Conservation (phyloP, 176 grass and related monocot genomes). For the Hordeum marinum region DNA sequence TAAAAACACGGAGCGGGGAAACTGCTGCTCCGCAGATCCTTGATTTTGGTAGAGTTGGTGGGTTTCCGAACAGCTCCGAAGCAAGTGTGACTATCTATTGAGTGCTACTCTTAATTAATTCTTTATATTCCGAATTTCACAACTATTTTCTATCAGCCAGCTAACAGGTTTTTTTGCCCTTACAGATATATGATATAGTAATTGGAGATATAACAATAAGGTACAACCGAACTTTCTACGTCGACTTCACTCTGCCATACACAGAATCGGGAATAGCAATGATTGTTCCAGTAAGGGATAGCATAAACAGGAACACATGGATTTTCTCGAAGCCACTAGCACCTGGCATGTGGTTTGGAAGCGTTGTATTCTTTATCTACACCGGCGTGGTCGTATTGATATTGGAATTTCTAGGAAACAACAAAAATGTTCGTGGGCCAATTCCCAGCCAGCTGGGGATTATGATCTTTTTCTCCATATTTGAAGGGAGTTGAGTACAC, state of each 20-base stretch:
- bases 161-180: neutral
- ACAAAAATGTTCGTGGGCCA: neutral
- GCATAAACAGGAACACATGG: conserved; percentile 29
- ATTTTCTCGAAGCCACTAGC: conserved; percentile 45
- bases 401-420: conserved; percentile 42
- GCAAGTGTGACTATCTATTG: neutral
- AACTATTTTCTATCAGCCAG: neutral
- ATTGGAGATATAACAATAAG: conserved; percentile 50
- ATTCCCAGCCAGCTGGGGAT: neutral
- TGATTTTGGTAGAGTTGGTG: too few relatives aligned
- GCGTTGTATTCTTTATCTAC: conserved; percentile 29
- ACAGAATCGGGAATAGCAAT: conserved; percentile 28
- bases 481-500: conserved; percentile 15
- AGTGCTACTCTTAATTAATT: neutral
- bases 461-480: conserved; percentile 12
- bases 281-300: conserved; percentile 31
- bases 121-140: neutral
- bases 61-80: too few relatives aligned
- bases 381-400: conserved; percentile 32
- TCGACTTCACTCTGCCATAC: conserved; percentile 49
- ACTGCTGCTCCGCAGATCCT: too few relatives aligned
- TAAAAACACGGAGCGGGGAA: too few relatives aligned
- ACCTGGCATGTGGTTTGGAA: conserved; percentile 30
- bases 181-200: conserved; percentile 43
- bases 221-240: conserved; percentile 11